Conservation (phyloP, 352 stramenopile species). For the Pilasporangium apinafurcum region DNA sequence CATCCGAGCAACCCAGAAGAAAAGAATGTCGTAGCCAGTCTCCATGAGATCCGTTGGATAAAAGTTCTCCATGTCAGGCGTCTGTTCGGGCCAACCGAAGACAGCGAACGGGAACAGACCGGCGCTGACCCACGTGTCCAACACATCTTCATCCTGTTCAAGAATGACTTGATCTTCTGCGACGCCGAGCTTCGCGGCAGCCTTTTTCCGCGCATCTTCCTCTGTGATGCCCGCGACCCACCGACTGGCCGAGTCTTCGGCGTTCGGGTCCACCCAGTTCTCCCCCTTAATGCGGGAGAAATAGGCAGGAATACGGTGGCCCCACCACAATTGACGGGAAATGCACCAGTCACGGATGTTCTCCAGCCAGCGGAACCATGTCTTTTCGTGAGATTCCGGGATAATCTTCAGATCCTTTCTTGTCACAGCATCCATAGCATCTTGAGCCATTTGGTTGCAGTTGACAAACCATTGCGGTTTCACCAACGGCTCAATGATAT, state of each 20-base stretch:
- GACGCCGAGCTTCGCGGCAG: slow-evolving; percentile 57
- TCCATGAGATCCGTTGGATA: slow-evolving; percentile 97
- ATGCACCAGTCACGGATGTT: slow-evolving; percentile 99
- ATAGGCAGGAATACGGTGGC: slow-evolving; percentile 98
- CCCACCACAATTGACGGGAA: slow-evolving; percentile 99
- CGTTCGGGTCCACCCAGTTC: slow-evolving; percentile 65
- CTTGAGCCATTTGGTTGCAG: slow-evolving; percentile 66
- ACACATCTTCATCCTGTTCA: slow-evolving; percentile 98
- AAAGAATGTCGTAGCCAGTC: slow-evolving; percentile 99
- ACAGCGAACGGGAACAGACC: slow-evolving; percentile 94
- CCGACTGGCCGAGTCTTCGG: slow-evolving; percentile 40
- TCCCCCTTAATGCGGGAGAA: slow-evolving; percentile 90
- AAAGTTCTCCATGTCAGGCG: slow-evolving; percentile 82
- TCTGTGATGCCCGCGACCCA: slow-evolving; percentile 79
- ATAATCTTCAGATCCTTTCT: slow-evolving; percentile 82
- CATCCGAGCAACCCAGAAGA: slow-evolving; percentile 99
- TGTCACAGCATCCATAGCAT: slow-evolving; percentile 75
- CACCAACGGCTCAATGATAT: slow-evolving; percentile 99
- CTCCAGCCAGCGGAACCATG: slow-evolving; percentile 96
- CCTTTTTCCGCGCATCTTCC: slow-evolving; percentile 88
- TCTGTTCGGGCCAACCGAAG: slow-evolving; percentile 75
- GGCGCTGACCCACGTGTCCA: slow-evolving; percentile 99
- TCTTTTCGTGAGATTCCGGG: slow-evolving; percentile 90
- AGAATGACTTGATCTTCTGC: slow-evolving; percentile 69
- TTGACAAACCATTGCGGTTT: slow-evolving; percentile 97